Evolutionary conservation across 2,329 filamentous ascomycete genomes (phyloP).

Genomic region (Chaetoscypha palmicola): DNA sequence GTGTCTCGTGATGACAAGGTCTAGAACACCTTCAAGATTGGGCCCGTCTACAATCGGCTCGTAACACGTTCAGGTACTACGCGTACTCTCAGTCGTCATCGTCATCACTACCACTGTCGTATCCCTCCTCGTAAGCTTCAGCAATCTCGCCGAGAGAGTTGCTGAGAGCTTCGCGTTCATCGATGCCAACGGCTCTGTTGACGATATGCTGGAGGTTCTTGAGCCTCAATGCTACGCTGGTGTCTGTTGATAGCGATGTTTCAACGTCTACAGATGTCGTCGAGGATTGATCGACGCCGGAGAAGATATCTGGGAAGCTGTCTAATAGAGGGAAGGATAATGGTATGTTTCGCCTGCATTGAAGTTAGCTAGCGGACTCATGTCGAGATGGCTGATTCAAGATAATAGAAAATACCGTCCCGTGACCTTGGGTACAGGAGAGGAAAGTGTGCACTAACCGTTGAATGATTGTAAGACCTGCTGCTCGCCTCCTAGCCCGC

Average conservation of each 20-base stretch:
- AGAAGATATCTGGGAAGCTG: conserved; percentile 75
- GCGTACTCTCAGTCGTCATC: conserved; percentile 53
- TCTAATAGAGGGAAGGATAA: conserved; percentile 71
- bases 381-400: not conserved
- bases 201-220: conserved; percentile 59
- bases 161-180: conserved; percentile 77
- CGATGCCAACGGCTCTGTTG: conserved; percentile 55
- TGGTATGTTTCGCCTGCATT: conserved; percentile 33
- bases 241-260: conserved; percentile 65
- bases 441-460: conserved; percentile 23
- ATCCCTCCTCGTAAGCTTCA: conserved; percentile 84
- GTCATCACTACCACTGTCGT: conserved; percentile 69
- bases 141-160: conserved; percentile 77
- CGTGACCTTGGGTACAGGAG: not conserved
- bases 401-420: not conserved
- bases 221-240: conserved; percentile 62
- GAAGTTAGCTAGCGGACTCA: conserved; percentile 10
- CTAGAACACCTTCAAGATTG: too few relatives aligned
- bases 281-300: conserved; percentile 33
- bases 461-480: conserved; percentile 28
- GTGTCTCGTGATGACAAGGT: too few relatives aligned
- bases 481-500: conserved; percentile 28
- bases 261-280: conserved; percentile 41
- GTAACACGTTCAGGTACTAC: too few relatives aligned
- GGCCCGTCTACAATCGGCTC: too few relatives aligned